Percentiles rank a stretch among this genome's conserved stretches.
Evolutionary conservation across 306 rosid species (phyloP).

Genomic region (Lathyrus tuberosus): DNA sequence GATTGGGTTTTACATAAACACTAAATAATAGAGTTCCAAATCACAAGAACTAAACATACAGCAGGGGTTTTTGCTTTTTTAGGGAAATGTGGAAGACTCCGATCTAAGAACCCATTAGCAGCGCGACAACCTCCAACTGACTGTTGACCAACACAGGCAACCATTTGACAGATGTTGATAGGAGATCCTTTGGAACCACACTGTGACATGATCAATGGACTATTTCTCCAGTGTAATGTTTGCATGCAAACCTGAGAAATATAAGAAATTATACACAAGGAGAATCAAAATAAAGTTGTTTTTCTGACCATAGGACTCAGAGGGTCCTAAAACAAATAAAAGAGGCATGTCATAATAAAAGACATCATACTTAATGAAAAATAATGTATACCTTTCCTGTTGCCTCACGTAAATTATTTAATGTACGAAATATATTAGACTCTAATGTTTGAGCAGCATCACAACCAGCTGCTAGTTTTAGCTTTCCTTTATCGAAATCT

Average conservation of each 20-base stretch:
- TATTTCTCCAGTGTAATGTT: conserved; percentile 89
- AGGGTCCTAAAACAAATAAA: conserved; percentile 22
- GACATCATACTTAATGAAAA: conserved; percentile 17
- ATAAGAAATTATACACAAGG: conserved; percentile 8
- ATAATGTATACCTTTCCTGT: conserved; percentile 64
- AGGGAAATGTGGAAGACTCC: conserved; percentile 96
- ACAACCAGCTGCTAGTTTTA: conserved; percentile 78
- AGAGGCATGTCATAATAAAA: conserved; percentile 15
- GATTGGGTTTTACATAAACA: conserved; percentile 11
- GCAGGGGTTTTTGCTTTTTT: conserved; percentile 73
- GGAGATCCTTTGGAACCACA: conserved; percentile 99
- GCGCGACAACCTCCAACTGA: conserved; percentile 94
- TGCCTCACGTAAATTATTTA: conserved; percentile 65
- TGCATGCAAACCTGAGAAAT: conserved; percentile 77
- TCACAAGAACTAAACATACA: conserved; percentile 54
- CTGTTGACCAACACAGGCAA: conserved; percentile 97
- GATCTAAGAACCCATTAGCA: conserved; percentile 89
- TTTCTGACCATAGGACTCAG: neutral
- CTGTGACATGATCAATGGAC: conserved; percentile 97
- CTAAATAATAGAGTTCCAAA: conserved; percentile 22
- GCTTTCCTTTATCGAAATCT: conserved; percentile 65
- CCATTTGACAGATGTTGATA: conserved; percentile 90
- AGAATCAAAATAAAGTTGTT: conserved; percentile 24
- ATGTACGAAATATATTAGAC: conserved; percentile 56
- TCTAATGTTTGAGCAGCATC: conserved; percentile 95